phyloP scores from a whole-genome alignment of 305 asterid genomes.

The Solanum aculeatissimum region DNA sequence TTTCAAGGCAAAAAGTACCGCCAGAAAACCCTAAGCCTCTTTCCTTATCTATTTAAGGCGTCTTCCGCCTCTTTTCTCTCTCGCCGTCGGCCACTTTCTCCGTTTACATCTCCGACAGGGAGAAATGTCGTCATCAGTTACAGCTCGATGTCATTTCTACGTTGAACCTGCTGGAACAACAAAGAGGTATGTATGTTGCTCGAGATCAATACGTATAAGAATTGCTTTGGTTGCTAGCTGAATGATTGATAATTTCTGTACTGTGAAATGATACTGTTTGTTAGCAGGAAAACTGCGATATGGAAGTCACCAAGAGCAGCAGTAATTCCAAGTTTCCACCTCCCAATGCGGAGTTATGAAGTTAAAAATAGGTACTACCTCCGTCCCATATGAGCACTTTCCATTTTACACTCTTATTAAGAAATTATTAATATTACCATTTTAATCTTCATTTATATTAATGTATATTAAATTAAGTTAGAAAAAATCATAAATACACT shows the following conservation, averaged over 20 bases:
- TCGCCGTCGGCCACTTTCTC: background rate
- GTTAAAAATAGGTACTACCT: conserved; percentile 90
- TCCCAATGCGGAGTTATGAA: conserved; percentile 91
- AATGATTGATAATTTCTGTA: background rate
- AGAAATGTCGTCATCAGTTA: background rate
- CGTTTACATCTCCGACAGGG: background rate
- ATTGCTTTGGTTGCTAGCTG: too few species aligned
- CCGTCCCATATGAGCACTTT: too few species aligned
- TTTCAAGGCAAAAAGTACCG: background rate
- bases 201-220: background rate
- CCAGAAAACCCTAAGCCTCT: background rate
- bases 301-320: conserved; percentile 83
- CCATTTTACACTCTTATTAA: too few species aligned
- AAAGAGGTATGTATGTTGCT: background rate
- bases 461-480: too few species aligned
- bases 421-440: too few species aligned
- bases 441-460: too few species aligned
- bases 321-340: conserved; percentile 57
- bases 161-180: background rate
- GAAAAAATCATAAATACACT: too few species aligned
- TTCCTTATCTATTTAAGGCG: background rate
- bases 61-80: background rate
- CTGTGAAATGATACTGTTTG: background rate
- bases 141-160: background rate
- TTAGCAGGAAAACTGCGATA: conserved; percentile 30